Base-by-base conservation (phyloP, 1,284 basidiomycete species). In the Malassezia brasiliensis region DNA sequence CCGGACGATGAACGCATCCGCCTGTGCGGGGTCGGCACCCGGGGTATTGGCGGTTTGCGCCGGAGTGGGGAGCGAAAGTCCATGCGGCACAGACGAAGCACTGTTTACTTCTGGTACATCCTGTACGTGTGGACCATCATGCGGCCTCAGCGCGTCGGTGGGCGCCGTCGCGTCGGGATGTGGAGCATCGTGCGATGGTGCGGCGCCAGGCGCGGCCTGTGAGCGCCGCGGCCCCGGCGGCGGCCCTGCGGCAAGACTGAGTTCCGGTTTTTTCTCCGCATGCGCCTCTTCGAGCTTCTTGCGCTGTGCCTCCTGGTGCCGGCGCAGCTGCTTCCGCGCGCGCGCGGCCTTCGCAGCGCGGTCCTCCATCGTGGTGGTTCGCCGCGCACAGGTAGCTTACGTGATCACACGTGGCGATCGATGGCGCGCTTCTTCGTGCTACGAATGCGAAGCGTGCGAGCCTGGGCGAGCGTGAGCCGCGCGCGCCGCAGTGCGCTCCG, bases 271-370 rank as follows among this genome's bases (percentile, higher is more conserved):
- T 5, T 32, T 19, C 15, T 36, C 30, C 3, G 25, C 25, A 1
- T 19, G 19, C 5, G 19, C 28, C 15, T 50, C 37, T 30, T 56
- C 48, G 42, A 46, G 35, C 39, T 52, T 51, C 30, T 31, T 28
- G 20, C 55, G 49, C 35, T 40, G 54, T 20, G 39, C 35, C 39
- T 57, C 55, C 35, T 52, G 55, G 42, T 57, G 55, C 30, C 22
- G 25, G 12, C 49, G 42, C 10, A 57, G 50, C 50, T 57, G 54
- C 28, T 52, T 57, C 25, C 55, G 45, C n/a, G 55, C 55, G 17
- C 55, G 55, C 22, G 51, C 55, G 30, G 55, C 55, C 30, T 57
- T 57, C 25, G 50, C 50, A 5, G 55, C 55, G 15, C 55, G 50
- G 32, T 57, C 55, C 28, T 52, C 50, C 55, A 57, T 57, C 19